These are phyloP conservation scores for Fragaria nilgerrensis DNA, from an alignment of 306 rosid species.

Conservation along the genomic window DNA sequence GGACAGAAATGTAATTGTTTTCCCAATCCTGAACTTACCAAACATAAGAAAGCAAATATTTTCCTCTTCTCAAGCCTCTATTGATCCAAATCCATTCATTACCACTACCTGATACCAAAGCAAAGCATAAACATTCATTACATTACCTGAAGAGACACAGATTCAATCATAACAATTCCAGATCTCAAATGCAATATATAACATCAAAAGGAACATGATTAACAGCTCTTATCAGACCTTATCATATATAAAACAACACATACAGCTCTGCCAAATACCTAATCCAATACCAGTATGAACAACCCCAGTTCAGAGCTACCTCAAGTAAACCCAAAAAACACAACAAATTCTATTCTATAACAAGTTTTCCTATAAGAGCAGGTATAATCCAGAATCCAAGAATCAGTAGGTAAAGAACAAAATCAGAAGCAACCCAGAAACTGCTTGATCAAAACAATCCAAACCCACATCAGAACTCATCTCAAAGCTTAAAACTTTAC, in stretches of 20 bases:
- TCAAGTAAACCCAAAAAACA: background rate
- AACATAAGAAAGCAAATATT: background rate
- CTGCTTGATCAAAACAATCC: slow-evolving; percentile 11
- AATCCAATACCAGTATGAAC: background rate
- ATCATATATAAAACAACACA: background rate
- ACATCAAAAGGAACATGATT: slow-evolving; percentile 7
- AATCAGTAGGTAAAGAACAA: background rate
- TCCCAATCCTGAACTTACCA: background rate
- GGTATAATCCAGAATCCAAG: background rate
- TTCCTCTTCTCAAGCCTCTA: background rate
- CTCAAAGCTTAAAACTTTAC: slow-evolving; percentile 28
- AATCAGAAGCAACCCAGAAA: slow-evolving; percentile 37
- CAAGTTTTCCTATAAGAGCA: slow-evolving; percentile 9
- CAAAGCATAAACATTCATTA: background rate
- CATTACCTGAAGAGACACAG: background rate
- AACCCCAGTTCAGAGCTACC: background rate
- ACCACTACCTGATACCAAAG: too few species aligned
- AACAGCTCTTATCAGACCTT: slow-evolving; percentile 10
- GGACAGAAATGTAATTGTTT: background rate
- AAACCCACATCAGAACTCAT: slow-evolving; percentile 33
- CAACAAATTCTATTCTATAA: slow-evolving; percentile 3
- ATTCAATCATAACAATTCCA: slow-evolving; percentile 12
- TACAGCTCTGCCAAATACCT: slow-evolving; percentile 4
- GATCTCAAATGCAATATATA: slow-evolving; percentile 13
- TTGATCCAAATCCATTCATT: background rate